Percentiles rank a stretch among this genome's conserved stretches.
Conservation (phyloP, 2,329 filamentous ascomycete species). For the Tolypocladium capitatum region DNA sequence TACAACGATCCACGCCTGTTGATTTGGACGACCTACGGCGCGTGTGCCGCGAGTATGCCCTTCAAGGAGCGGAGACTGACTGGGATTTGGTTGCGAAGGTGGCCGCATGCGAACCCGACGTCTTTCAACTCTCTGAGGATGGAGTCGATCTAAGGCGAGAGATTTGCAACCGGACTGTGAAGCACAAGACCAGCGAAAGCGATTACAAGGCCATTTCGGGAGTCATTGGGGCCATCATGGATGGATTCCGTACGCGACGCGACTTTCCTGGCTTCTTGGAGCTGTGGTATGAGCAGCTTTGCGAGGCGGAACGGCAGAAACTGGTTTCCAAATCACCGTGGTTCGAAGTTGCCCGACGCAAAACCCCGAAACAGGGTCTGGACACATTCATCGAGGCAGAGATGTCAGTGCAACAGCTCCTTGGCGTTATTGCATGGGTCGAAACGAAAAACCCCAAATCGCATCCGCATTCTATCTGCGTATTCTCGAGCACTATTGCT, state of each 20-base stretch:
- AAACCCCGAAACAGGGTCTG: constrained; percentile 7
- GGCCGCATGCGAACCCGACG: constrained; percentile 32
- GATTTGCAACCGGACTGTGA: constrained; percentile 23
- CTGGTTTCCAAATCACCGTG: constrained; percentile 17
- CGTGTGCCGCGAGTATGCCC: constrained; percentile 29
- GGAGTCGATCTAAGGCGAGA: constrained; percentile 25
- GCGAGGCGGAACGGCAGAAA: constrained; percentile 18
- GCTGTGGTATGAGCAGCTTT: constrained; percentile 32
- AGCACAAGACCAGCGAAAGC: constrained; percentile 6
- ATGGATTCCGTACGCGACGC: constrained; percentile 30
- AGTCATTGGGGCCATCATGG: constrained; percentile 28
- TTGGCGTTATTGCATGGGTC: constrained; percentile 29
- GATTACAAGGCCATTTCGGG: constrained; percentile 14
- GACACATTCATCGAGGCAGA: constrained; percentile 25
- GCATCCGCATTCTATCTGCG: constrained; percentile 19
- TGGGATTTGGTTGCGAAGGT: constrained; percentile 29
- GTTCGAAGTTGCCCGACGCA: constrained; percentile 14
- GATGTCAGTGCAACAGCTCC: constrained; percentile 30
- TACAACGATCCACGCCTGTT: constrained; percentile 18
- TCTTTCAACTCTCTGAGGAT: constrained; percentile 28
- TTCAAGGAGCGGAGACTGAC: constrained; percentile 20
- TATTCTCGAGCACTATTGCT: constrained; percentile 30
- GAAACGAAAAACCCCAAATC: constrained; percentile 18
- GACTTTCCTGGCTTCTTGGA: constrained; percentile 32
- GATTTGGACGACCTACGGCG: constrained; percentile 26